Conservation (phyloP, 768 basidiomycete genomes). For the Lactifluus piperatus region DNA sequence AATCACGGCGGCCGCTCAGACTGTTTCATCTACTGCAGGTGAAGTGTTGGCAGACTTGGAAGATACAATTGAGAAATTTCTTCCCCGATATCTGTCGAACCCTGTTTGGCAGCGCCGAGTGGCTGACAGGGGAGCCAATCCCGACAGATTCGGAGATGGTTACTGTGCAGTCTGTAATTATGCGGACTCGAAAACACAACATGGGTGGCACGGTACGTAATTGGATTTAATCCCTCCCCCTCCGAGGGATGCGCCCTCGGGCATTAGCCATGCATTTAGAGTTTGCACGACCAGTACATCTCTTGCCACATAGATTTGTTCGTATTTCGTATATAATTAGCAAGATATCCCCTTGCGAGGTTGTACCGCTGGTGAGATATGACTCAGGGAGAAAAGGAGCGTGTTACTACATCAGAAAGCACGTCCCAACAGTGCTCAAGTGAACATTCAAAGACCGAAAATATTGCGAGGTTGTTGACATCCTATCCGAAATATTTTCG, state of each 20-base stretch:
- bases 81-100: slow-evolving; percentile 33
- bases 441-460: background rate
- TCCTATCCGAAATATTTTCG: background rate
- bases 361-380: background rate
- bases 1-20: slow-evolving; percentile 27
- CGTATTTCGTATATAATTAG: background rate
- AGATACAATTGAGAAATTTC: slow-evolving; percentile 34
- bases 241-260: no score
- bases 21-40: slow-evolving; percentile 36
- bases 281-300: background rate
- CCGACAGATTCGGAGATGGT: background rate
- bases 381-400: background rate
- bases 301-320: background rate
- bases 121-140: slow-evolving; percentile 27
- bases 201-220: background rate
- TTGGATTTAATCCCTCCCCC: no score
- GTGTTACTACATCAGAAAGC: background rate
- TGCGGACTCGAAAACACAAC: background rate
- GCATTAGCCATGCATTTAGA: background rate
- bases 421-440: background rate
- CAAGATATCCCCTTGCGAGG: background rate
- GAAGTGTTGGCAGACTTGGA: slow-evolving; percentile 36
- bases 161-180: background rate
- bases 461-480: background rate
- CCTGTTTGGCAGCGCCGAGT: slow-evolving; percentile 38